Conservation (phyloP, 1,284 basidiomycete genomes). For the Moniliella sp. region DNA sequence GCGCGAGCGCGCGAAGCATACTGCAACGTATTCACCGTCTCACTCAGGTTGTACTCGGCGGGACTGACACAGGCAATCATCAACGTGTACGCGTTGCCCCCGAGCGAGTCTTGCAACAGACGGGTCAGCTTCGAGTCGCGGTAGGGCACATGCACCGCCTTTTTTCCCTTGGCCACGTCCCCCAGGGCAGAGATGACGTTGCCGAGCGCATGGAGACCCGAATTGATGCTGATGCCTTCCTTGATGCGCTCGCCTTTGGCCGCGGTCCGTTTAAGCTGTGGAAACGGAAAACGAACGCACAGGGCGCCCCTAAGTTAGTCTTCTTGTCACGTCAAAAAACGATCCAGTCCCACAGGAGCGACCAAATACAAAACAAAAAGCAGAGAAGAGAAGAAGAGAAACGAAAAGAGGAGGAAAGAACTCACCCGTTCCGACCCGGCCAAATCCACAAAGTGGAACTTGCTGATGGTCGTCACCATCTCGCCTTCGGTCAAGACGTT, state of each 20-base stretch:
- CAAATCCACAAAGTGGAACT: constrained; percentile 94
- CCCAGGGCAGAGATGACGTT: constrained; percentile 95
- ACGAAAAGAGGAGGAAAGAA: constrained; percentile 9
- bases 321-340: constrained; percentile 2
- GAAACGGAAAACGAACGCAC: background rate
- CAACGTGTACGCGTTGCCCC: constrained; percentile 85
- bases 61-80: constrained; percentile 97
- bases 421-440: constrained; percentile 79
- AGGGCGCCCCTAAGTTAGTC: background rate
- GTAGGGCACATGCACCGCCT: constrained; percentile 60
- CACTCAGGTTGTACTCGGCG: constrained; percentile 76
- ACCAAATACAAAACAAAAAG: constrained; percentile 2
- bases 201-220: constrained; percentile 78
- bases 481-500: constrained; percentile 16
- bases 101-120: constrained; percentile 82
- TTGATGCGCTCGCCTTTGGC: constrained; percentile 73
- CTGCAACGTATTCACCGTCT: constrained; percentile 90
- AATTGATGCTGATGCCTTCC: constrained; percentile 64
- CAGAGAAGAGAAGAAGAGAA: no score
- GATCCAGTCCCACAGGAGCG: constrained; percentile 4
- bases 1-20: constrained; percentile 91
- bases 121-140: constrained; percentile 91
- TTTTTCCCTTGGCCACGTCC: constrained; percentile 49
- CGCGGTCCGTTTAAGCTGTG: constrained; percentile 36
- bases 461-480: constrained; percentile 53